These are phyloP conservation scores for Corchorus capsularis DNA, from an alignment of 345 rosid species.

Conservation along the genomic window DNA sequence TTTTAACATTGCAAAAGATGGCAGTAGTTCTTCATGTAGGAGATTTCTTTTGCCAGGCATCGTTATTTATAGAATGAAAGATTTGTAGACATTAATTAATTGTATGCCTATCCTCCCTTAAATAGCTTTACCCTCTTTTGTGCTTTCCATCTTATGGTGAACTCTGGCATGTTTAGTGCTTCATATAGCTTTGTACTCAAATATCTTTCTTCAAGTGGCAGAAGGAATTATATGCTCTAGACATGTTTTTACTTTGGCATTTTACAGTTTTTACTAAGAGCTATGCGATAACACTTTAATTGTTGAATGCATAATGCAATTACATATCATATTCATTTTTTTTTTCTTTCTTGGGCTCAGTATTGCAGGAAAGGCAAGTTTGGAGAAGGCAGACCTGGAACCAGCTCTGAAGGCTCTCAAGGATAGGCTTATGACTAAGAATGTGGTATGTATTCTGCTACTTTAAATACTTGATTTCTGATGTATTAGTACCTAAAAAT, in stretches of 20 bases:
- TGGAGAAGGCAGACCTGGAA: conserved; percentile 90
- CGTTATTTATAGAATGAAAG: background rate
- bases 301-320: background rate
- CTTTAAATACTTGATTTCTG: background rate
- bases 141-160: background rate
- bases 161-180: no score
- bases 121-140: background rate
- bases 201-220: no score
- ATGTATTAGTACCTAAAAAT: background rate
- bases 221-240: background rate
- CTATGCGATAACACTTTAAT: background rate
- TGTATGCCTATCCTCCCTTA: background rate
- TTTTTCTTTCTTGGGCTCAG: conserved; percentile 43
- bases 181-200: no score
- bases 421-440: conserved; percentile 99
- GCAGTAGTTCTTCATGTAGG: background rate
- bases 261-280: background rate
- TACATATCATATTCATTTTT: background rate
- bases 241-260: background rate
- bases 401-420: conserved; percentile 95
- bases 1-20: background rate
- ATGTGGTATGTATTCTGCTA: conserved; percentile 68
- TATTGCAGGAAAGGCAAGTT: conserved; percentile 96
- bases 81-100: background rate
- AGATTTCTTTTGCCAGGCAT: background rate